These are phyloP conservation scores for Geoglossum glabrum DNA, from an alignment of 495 filamentous ascomycete genomes.

Conservation along the genomic window DNA sequence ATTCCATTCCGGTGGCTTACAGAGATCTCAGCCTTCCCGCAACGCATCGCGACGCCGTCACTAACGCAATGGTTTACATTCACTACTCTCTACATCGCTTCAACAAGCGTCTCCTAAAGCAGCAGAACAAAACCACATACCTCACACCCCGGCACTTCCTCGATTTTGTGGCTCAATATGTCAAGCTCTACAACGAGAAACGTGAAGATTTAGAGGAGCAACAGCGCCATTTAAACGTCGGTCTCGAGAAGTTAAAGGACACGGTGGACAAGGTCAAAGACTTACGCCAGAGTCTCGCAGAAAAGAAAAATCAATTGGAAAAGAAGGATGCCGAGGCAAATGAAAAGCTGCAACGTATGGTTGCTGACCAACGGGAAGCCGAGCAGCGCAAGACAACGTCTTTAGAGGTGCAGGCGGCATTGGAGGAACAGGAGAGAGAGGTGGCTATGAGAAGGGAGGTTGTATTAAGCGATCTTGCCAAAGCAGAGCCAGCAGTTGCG, in stretches of 20 bases:
- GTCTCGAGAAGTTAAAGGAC: conserved; percentile 91
- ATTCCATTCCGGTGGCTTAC: conserved; percentile 81
- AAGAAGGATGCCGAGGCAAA: conserved; percentile 89
- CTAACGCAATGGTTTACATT: conserved; percentile 97
- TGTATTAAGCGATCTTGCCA: conserved; percentile 72
- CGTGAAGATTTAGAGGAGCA: conserved; percentile 96
- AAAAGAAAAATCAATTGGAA: conserved; percentile 84
- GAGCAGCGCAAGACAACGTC: conserved; percentile 78
- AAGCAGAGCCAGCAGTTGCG: conserved; percentile 77
- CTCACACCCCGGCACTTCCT: conserved; percentile 93
- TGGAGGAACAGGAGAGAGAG: conserved; percentile 79
- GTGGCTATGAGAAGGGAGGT: conserved; percentile 67
- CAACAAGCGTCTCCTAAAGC: conserved; percentile 73
- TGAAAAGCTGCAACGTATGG: conserved; percentile 91
- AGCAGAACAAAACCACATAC: conserved; percentile 77
- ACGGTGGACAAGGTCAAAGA: conserved; percentile 96
- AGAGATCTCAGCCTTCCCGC: conserved; percentile 66
- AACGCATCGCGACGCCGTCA: conserved; percentile 70
- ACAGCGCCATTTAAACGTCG: conserved; percentile 91
- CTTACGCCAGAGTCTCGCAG: conserved; percentile 68
- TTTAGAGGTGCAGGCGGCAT: conserved; percentile 63
- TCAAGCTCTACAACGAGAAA: conserved; percentile 94
- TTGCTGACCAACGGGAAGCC: conserved; percentile 88
- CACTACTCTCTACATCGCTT: conserved; percentile 83
- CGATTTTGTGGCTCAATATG: conserved; percentile 95